Base-by-base conservation (phyloP, 177 flowering plant species). In the Tripterygium wilfordii region DNA sequence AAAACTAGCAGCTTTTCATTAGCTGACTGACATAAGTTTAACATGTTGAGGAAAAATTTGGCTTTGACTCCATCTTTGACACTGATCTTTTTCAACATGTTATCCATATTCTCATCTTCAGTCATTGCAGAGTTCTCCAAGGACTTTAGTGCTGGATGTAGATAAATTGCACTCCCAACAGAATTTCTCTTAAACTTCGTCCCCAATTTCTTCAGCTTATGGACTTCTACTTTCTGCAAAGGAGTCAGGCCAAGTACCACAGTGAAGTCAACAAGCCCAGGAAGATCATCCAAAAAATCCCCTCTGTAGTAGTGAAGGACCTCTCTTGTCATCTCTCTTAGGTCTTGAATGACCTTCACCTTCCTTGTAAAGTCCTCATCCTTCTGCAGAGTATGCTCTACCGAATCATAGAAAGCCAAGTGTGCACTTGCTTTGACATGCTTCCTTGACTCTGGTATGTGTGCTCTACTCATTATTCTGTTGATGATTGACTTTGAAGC, bases 231-330 rank as follows among this genome's bases (percentile, higher is more conserved):
- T 45, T 67, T 77, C 67, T 91, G 96, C 29, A 30, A 66, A 12
- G 63, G 19, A 32, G 57, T 75, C 25, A 84, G 75, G 40, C 71
- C 71, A 3, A 88, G 77, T 18, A 80, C 59, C 7, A 82, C 87
- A 16, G 89, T 79, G 54, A 74, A 77, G 51, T 88, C 96, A 36
- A 78, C 72, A 19, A 88, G 78, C 14, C 98, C 98, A 15, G 94
- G 98, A 13, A 92, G 74, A 58, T 91, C 96, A 35, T 88, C 95
- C 50, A 86, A 49, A 62, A 79, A 80, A 63, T 92, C 96, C 36
- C 98, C 96, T 56, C 72, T 92, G 43, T 88, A 88, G 50, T 82
- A 92, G 42, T 86, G 96, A 29, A 92, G 82, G 31, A 92, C 83
- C 17, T 72, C 64, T 9, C 63, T 62, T 0, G 96, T 92, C 89